phyloP scores from a whole-genome alignment of 805 yeast genomes.

The Ascoidea asiatica region DNA sequence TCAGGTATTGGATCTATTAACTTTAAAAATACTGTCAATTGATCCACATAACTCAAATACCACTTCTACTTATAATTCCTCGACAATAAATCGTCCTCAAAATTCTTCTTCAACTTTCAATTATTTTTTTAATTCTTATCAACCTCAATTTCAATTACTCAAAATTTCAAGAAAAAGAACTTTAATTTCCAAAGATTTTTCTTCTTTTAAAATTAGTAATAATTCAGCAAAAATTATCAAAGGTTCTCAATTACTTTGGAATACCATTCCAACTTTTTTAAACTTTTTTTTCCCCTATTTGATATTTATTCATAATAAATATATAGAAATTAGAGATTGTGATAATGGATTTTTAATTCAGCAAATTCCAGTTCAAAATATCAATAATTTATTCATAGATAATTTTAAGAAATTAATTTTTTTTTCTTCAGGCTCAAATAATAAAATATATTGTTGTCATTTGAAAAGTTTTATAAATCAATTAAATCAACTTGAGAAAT shows the following conservation, averaged over 20 bases:
- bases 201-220: constrained; percentile 3
- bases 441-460: constrained; percentile 16
- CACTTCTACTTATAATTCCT: background rate
- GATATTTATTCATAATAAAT: background rate
- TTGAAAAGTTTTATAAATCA: constrained; percentile 20
- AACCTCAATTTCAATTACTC: background rate
- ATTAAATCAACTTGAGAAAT: constrained; percentile 17
- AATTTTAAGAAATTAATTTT: constrained; percentile 3
- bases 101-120: background rate
- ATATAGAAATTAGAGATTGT: constrained; percentile 4
- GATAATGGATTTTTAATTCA: constrained; percentile 10
- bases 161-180: constrained; percentile 2
- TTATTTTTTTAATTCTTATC: background rate
- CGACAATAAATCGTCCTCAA: background rate
- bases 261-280: constrained; percentile 1
- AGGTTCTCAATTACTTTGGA: constrained; percentile 2
- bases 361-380: background rate
- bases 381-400: constrained; percentile 1
- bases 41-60: background rate
- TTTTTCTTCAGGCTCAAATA: constrained; percentile 1
- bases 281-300: constrained; percentile 5
- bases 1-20: background rate
- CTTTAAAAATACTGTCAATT: background rate
- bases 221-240: constrained; percentile 3
- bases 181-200: constrained; percentile 2